Conservation (phyloP, 345 rosid species). For the Hibiscus trionum region DNA sequence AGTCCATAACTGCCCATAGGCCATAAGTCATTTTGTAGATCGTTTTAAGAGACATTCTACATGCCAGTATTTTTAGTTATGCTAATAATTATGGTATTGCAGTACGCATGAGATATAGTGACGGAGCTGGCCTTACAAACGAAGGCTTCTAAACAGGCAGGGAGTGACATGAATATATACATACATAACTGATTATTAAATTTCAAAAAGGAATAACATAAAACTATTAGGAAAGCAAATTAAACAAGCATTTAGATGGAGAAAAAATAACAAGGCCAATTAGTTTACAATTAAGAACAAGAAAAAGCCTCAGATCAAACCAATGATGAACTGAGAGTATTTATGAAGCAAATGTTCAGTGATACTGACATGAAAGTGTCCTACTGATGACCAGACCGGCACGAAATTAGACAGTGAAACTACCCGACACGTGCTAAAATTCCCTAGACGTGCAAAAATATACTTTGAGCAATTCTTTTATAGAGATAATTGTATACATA, state of each 20-base stretch:
- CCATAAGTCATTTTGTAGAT: not conserved
- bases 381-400: no score
- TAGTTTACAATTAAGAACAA: no score
- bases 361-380: not conserved
- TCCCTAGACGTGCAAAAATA: not conserved
- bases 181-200: not conserved
- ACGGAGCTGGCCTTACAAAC: not conserved
- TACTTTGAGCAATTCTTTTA: not conserved
- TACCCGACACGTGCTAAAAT: not conserved
- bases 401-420: not conserved
- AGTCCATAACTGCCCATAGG: not conserved
- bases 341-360: not conserved
- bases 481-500: not conserved
- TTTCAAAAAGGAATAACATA: not conserved
- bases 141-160: not conserved
- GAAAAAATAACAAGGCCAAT: not conserved
- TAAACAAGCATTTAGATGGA: not conserved
- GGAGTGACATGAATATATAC: not conserved
- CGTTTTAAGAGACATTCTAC: not conserved
- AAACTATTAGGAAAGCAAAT: not conserved
- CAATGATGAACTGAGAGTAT: not conserved
- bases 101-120: not conserved
- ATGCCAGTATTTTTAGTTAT: not conserved
- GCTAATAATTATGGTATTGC: not conserved
- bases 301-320: no score